These are phyloP conservation scores for Suhomyces canberraensis DNA, from an alignment of 805 yeast species.

Conservation along the genomic window DNA sequence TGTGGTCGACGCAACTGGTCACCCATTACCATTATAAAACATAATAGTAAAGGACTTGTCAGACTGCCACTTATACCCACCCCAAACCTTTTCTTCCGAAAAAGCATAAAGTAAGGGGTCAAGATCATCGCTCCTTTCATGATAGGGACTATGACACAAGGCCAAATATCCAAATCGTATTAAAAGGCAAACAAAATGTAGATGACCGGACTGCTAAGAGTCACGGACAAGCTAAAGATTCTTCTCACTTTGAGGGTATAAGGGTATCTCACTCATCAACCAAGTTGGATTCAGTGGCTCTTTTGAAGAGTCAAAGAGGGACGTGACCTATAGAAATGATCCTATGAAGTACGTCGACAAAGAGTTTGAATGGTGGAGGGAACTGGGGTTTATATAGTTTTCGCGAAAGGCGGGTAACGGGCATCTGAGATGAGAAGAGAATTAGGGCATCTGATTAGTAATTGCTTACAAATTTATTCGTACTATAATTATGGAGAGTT, in stretches of 20 bases:
- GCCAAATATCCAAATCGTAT: slow-evolving; percentile 11
- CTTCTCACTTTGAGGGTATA: slow-evolving; percentile 53
- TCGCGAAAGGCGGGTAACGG: background rate
- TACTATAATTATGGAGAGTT: no score
- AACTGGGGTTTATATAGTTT: slow-evolving; percentile 6
- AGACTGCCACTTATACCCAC: slow-evolving; percentile 99
- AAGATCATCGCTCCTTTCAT: slow-evolving; percentile 99
- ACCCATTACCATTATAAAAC: no score
- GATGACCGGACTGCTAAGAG: slow-evolving; percentile 91
- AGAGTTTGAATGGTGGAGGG: slow-evolving; percentile 37
- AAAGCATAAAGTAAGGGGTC: slow-evolving; percentile 82
- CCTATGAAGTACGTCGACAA: slow-evolving; percentile 99
- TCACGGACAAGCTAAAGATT: slow-evolving; percentile 68
- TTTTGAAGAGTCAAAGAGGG: slow-evolving; percentile 98
- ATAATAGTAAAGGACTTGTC: no score
- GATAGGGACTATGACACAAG: slow-evolving; percentile 6
- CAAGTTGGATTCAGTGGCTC: slow-evolving; percentile 99
- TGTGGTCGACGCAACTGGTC: no score
- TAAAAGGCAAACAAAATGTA: slow-evolving; percentile 33
- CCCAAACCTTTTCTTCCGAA: slow-evolving; percentile 79
- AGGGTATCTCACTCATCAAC: slow-evolving; percentile 70
- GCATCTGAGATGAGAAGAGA: no score
- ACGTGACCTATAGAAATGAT: slow-evolving; percentile 99
- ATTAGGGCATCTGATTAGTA: no score
- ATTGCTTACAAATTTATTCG: no score